Evolutionary conservation across 2,329 filamentous ascomycete species (phyloP).

Genomic region (Diaporthe helianthi): DNA sequence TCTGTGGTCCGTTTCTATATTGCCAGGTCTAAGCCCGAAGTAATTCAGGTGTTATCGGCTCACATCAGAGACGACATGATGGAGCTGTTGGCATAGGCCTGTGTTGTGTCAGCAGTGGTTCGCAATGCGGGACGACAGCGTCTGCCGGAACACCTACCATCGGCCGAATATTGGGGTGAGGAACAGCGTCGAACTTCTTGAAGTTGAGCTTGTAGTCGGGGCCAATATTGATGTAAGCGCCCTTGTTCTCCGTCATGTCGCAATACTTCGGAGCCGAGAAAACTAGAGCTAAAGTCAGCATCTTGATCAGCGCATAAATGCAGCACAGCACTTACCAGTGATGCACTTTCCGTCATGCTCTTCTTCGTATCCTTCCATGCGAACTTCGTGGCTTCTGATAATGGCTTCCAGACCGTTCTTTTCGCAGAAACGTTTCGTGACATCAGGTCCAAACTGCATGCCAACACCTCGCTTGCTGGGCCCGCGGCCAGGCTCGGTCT

Average conservation of each 20-base stretch:
- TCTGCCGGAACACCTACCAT: constrained; percentile 65
- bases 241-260: constrained; percentile 97
- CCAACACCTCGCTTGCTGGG: constrained; percentile 97
- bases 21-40: constrained; percentile 22
- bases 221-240: constrained; percentile 96
- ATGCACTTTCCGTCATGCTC: constrained; percentile 97
- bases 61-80: constrained; percentile 80
- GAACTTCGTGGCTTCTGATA: constrained; percentile 95
- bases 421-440: constrained; percentile 96
- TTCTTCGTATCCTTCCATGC: constrained; percentile 99
- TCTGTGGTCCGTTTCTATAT: constrained; percentile 33
- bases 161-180: constrained; percentile 92
- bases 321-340: constrained; percentile 66
- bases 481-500: constrained; percentile 82
- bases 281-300: constrained; percentile 58
- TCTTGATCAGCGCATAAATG: constrained; percentile 17
- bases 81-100: constrained; percentile 87
- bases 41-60: constrained; percentile 32
- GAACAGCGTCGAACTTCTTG: constrained; percentile 94
- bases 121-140: too few relatives aligned
- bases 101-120: constrained; percentile 38
- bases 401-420: constrained; percentile 93
- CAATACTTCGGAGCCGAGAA: constrained; percentile 98
- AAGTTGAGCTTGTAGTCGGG: constrained; percentile 90
- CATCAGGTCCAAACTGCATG: constrained; percentile 94